These are phyloP conservation scores for Endotrypanum monterogeii DNA, from an alignment of 208 protist species.

Conservation along the genomic window DNA sequence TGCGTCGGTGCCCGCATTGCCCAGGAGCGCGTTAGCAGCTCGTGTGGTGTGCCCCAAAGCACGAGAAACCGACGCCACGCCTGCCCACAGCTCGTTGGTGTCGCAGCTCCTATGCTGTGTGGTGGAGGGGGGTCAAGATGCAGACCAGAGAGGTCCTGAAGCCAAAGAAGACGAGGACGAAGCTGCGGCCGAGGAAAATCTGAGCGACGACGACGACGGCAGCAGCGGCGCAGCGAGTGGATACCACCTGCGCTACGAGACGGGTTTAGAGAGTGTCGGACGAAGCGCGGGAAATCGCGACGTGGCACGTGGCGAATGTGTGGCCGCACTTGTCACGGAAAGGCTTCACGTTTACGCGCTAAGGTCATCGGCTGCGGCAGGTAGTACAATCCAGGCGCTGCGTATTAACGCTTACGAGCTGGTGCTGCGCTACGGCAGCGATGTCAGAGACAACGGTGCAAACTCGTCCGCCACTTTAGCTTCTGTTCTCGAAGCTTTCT, in stretches of 20 bases:
- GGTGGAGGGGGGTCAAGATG: not conserved
- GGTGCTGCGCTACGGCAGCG: not conserved
- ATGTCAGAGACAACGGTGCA: not conserved
- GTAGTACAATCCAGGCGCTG: not conserved
- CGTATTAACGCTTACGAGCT: conserved; percentile 3
- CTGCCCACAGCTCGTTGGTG: not conserved
- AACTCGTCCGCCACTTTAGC: not conserved
- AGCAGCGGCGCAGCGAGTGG: not conserved
- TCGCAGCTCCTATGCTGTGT: conserved; percentile 22
- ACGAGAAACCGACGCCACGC: not conserved
- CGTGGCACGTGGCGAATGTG: conserved; percentile 1
- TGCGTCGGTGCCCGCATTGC: not conserved
- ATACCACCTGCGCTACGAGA: not conserved
- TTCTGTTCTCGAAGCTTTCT: not conserved
- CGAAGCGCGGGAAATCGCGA: not conserved
- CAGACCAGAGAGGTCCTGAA: not conserved
- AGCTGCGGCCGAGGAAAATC: not conserved
- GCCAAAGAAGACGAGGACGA: not conserved
- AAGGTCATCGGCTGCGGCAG: not conserved
- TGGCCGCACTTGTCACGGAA: conserved; percentile 4
- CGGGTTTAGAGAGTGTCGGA: not conserved
- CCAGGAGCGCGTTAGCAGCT: not conserved
- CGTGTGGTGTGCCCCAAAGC: not conserved
- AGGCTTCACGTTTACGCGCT: not conserved
- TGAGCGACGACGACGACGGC: not conserved